phyloP scores from a whole-genome alignment of 495 filamentous ascomycete species.

The Monascus purpureus region DNA sequence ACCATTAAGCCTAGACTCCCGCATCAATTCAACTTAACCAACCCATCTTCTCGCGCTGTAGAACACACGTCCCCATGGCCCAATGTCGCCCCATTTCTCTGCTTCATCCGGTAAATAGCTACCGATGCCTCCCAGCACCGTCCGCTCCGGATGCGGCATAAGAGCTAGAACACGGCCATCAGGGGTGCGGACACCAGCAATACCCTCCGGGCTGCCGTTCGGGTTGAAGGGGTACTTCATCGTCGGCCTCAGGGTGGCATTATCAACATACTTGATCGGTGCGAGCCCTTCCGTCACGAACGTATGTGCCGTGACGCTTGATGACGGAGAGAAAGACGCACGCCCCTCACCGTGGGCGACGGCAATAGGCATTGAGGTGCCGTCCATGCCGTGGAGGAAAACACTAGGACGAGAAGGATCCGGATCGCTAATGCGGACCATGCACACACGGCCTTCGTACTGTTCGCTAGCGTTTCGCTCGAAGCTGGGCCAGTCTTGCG shows the following conservation, averaged over 20 bases:
- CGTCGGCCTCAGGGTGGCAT: constrained; percentile 51
- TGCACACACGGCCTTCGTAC: constrained; percentile 80
- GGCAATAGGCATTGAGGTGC: constrained; percentile 69
- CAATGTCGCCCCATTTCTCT: constrained; percentile 70
- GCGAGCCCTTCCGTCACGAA: constrained; percentile 51
- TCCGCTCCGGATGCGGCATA: constrained; percentile 95
- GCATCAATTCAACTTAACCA: no score
- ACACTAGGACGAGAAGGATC: constrained; percentile 49
- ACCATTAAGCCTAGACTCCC: background rate
- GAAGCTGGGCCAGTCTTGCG: constrained; percentile 76
- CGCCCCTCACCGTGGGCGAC: constrained; percentile 90
- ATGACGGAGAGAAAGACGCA: constrained; percentile 50
- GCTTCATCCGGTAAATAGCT: constrained; percentile 57
- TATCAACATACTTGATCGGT: constrained; percentile 72
- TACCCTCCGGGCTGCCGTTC: constrained; percentile 78
- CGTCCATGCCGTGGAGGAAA: constrained; percentile 86
- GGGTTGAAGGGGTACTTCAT: constrained; percentile 85
- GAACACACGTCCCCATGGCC: constrained; percentile 76
- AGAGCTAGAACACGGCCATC: constrained; percentile 83
- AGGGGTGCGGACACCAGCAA: constrained; percentile 65
- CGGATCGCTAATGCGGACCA: constrained; percentile 67
- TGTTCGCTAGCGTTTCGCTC: constrained; percentile 75
- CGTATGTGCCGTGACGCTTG: constrained; percentile 23
- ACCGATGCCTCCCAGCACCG: constrained; percentile 67
- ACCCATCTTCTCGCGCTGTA: constrained; percentile 76